A percentile compares a stretch with the other conserved stretches of the same genome.
Evolutionary conservation across 2,329 filamentous ascomycete genomes (phyloP).

Genomic region (Exophiala calicioides): DNA sequence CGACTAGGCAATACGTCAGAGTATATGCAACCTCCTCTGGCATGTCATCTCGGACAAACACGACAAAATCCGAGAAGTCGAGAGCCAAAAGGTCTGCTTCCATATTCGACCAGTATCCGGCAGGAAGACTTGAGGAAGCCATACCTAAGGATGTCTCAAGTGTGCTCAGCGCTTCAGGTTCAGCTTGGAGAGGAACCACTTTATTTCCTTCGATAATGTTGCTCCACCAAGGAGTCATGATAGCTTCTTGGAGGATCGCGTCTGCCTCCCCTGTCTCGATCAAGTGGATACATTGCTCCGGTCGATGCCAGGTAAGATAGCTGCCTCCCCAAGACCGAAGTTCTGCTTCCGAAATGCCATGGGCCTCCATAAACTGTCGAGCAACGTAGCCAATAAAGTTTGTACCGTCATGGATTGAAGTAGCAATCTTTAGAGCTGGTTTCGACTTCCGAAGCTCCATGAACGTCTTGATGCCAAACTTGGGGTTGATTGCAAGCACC

Average conservation of each 20-base stretch:
- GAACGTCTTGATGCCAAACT: background rate
- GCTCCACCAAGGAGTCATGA: constrained; percentile 5
- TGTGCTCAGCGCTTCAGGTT: too few species aligned
- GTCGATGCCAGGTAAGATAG: background rate
- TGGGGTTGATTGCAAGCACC: background rate
- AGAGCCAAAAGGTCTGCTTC: background rate
- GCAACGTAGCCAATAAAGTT: too few species aligned
- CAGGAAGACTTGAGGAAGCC: too few species aligned
- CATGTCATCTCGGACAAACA: background rate
- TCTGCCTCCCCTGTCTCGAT: too few species aligned
- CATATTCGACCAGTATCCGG: background rate
- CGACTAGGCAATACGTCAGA: background rate
- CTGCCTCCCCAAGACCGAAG: background rate
- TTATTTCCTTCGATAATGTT: too few species aligned
- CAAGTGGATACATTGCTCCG: background rate
- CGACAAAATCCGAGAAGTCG: constrained; percentile 4
- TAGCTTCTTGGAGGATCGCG: constrained; percentile 1
- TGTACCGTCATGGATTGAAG: too few species aligned
- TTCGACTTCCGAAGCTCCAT: background rate
- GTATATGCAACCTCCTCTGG: constrained; percentile 1
- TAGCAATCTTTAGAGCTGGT: background rate
- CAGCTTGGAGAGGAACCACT: too few species aligned
- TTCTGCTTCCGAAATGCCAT: background rate
- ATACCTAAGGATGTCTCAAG: too few species aligned
- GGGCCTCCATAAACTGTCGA: background rate